Evolutionary conservation across 345 rosid species (phyloP).

Genomic region (Corchorus olitorius): DNA sequence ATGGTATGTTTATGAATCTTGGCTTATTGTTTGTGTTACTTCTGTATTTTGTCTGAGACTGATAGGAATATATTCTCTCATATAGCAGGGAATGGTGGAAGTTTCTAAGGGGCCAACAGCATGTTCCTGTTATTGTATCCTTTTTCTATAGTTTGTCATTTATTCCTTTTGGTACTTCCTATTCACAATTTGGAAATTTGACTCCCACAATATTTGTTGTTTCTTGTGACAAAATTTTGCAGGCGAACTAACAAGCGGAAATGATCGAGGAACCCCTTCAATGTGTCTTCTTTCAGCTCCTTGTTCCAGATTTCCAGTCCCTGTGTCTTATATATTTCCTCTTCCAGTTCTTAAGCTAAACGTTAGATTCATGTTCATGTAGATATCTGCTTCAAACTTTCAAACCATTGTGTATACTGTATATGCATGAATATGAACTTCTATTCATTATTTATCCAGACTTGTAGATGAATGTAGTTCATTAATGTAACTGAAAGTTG

Average conservation of each 20-base stretch:
- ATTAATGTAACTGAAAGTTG: no score
- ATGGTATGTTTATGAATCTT: slow-evolving; percentile 28
- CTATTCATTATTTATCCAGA: no score
- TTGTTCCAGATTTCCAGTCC: not conserved
- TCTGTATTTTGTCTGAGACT: slow-evolving; percentile 1
- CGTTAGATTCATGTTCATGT: not conserved
- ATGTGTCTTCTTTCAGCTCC: not conserved
- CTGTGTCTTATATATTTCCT: not conserved
- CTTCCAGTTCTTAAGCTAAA: not conserved
- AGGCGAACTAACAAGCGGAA: slow-evolving; percentile 19
- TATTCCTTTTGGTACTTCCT: not conserved
- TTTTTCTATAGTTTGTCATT: not conserved
- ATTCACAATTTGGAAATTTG: not conserved
- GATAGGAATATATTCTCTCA: slow-evolving; percentile 16
- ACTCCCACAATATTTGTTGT: not conserved
- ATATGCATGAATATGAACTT: no score
- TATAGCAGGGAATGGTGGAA: slow-evolving; percentile 40
- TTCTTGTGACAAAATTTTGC: slow-evolving; percentile 5
- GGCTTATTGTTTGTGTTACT: not conserved
- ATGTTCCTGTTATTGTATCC: slow-evolving; percentile 39
- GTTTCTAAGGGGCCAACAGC: slow-evolving; percentile 38
- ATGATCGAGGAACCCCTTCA: not conserved
- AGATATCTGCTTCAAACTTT: not conserved
- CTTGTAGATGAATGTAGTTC: no score
- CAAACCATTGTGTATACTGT: not conserved